Evolutionary conservation across 345 rosid genomes (phyloP), one percentile per base, ranked within the genome.

Genomic region (Populus simonii): DNA sequence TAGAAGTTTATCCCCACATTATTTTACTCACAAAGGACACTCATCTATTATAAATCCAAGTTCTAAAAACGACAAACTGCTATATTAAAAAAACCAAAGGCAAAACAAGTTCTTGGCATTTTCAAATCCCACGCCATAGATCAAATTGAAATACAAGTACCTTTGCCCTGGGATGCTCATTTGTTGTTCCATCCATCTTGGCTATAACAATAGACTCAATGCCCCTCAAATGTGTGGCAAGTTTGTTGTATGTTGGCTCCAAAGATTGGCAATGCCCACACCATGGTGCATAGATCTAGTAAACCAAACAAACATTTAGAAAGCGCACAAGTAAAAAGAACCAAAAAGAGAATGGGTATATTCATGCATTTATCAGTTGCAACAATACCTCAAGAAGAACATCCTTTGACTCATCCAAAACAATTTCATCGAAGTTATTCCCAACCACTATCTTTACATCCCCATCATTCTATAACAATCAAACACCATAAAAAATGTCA

Each of bases 161-260:
- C 98, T 94, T 96, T 73, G 97, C 99, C 84, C 89, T 88, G 80
- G 98, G 99, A 74, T 96, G 98, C 81, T 96, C 99, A 74, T 96
- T 96, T 66, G 97, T 91, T 82, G 99, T 91, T 79, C 99, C 99
- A 79, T 96, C 99, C 97, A 96, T 96, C 93, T 94, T 96, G 49
- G 99, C 95, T 72, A 96, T 89, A 77, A 96, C 91, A 65, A 96
- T 74, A 63, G 98, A 94, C 63, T 96, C 94, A 75, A 96, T 89
- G 75, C 80, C 90, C 8, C 78, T 84, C 65, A 96, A 86, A 88
- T 94, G 97, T 85, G 89, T 91, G 53, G 93, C 99, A 83, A 96
- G 97, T 80, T 96, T 96, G 92, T 89, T 86, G 70, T 94, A 96
- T 66, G 91, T 91, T 68, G 97, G 97, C 84, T 96, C 99, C 41